phyloP scores from a whole-genome alignment of 352 stramenopile genomes.

The Phytophthora ohioensis region DNA sequence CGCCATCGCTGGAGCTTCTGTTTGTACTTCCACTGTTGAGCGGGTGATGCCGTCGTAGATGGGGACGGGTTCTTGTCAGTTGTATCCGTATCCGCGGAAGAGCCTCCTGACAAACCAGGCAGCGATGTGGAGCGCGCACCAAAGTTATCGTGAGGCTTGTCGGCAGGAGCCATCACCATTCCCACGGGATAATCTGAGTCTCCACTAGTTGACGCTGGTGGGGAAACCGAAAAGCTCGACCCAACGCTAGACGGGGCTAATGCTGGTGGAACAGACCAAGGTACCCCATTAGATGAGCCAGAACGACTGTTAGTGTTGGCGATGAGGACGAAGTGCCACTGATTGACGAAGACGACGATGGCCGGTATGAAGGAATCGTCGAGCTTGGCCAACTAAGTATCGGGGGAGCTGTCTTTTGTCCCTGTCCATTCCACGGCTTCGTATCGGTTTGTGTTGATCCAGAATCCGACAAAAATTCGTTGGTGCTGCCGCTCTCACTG shows the following conservation, averaged over 20 bases:
- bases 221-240: not conserved
- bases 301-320: not conserved
- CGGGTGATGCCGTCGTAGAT: not conserved
- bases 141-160: conserved; percentile 1
- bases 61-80: not conserved
- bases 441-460: not conserved
- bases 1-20: conserved; percentile 18
- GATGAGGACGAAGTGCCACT: not conserved
- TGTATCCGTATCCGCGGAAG: not conserved
- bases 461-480: conserved; percentile 1
- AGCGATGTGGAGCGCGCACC: not conserved
- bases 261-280: not conserved
- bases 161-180: not conserved
- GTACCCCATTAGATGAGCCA: not conserved
- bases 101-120: conserved; percentile 1
- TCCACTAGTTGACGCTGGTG: not conserved
- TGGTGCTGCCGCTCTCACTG: not conserved
- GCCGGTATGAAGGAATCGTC: not conserved
- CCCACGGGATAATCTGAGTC: not conserved
- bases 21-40: not conserved
- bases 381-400: not conserved
- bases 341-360: conserved; percentile 1
- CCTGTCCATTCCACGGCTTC: conserved; percentile 11
- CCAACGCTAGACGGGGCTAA: not conserved
- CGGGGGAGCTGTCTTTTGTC: not conserved